Conservation (phyloP, 441 rosid genomes). For the Adansonia gregorii region DNA sequence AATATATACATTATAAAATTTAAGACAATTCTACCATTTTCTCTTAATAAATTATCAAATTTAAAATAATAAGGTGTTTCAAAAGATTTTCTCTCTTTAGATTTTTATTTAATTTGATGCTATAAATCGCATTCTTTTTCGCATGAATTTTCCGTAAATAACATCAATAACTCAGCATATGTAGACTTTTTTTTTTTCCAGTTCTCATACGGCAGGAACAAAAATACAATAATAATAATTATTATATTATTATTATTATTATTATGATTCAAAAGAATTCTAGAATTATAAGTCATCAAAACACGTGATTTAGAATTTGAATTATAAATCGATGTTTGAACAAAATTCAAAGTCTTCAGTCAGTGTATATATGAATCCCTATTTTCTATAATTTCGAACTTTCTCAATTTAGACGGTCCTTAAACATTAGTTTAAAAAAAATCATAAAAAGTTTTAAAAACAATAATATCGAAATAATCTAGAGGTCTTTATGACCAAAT, state of each 20-base stretch:
- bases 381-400: background rate
- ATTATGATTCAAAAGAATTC: background rate
- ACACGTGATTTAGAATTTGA: slow-evolving; percentile 10
- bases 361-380: background rate
- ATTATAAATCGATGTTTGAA: background rate
- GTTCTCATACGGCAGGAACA: background rate
- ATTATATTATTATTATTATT: background rate
- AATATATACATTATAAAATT: too few relatives aligned
- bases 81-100: too few relatives aligned
- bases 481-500: too few relatives aligned
- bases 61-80: background rate
- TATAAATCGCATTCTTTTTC: background rate
- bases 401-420: background rate
- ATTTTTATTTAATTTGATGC: background rate
- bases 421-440: too few relatives aligned
- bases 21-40: background rate
- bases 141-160: background rate
- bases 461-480: too few relatives aligned
- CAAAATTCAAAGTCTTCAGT: slow-evolving; percentile 8
- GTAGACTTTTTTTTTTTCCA: background rate
- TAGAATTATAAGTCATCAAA: background rate
- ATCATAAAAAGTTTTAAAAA: too few relatives aligned
- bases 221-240: background rate
- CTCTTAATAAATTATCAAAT: background rate
- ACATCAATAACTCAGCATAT: background rate